Evolutionary conservation across 2,329 filamentous ascomycete species (phyloP), one percentile per base, ranked within the genome.

Genomic region (Stylonectria norvegica): DNA sequence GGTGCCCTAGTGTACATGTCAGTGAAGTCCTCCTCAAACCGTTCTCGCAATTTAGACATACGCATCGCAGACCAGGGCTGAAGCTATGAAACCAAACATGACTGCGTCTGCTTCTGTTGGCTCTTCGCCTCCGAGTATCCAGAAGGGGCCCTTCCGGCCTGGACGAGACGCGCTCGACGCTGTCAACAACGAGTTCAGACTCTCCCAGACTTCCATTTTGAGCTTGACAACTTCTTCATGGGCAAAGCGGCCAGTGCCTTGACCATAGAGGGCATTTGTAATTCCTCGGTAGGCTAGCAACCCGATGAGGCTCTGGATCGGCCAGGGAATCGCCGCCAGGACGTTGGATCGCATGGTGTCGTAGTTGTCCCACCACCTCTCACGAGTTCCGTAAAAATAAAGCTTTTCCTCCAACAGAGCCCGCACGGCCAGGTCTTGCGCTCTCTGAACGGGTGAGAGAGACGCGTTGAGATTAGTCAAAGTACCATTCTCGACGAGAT

Each of bases 341-440:
- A 71, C 61, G 25, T 73, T 61, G 36, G 70, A 68, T 12, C 79
- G 73, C 77, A 81, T 81, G 11, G 62, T 58, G 43, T 76, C 70
- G 63, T 76, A 83, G 55, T 83, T 81, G 40, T 77, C 63, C 3
- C 70, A 56, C 79, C 79, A 84, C 45, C 70, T 66, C 60, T 84
- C 79, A 28, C 68, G 65, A 1, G 47, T 57, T 68, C 73, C 64
- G 42, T 73, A 79, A 47, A 82, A 83, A 52, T 75, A 77, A 11
- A 80, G 47, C 56, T 75, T 79, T 15, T 84, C 78, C 59, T 84
- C 79, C 17, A 83, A 43, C 36, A 84, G 49, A 0, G 76, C 71
- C 12, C 71, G 61, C 2, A 83, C 44, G 0, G 69, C 73, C 7
- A 79, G 53, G 56, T 83, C 79, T 1, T 69, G 59, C 0, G 71